phyloP scores from a whole-genome alignment of 2,329 filamentous ascomycete species.

The Pseudocercospora cruenta region DNA sequence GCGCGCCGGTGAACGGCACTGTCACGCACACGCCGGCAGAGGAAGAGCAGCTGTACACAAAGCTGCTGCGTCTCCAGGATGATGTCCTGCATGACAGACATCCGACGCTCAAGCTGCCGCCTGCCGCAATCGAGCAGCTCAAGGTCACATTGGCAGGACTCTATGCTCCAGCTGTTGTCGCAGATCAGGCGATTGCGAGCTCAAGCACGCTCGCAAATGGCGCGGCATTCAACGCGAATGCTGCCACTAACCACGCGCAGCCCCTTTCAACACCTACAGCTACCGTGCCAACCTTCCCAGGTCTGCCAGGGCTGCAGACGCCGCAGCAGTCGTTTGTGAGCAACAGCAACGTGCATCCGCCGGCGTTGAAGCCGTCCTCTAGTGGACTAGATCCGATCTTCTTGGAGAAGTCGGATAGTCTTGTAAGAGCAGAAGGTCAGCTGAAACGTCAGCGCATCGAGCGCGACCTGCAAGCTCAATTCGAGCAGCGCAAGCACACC shows the following conservation, averaged over 20 bases:
- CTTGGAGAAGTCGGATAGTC: conserved; percentile 81
- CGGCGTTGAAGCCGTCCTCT: conserved; percentile 25
- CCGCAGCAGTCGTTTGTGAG: conserved; percentile 12
- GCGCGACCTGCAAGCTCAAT: conserved; percentile 73
- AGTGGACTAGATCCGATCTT: conserved; percentile 77
- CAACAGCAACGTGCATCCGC: conserved; percentile 17
- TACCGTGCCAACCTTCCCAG: conserved; percentile 14
- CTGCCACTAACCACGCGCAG: conserved; percentile 31
- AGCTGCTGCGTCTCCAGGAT: conserved; percentile 80
- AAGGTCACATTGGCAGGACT: conserved; percentile 27
- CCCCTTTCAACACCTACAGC: conserved; percentile 16
- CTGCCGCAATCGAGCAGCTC: conserved; percentile 52
- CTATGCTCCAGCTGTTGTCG: conserved; percentile 13
- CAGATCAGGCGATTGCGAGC: conserved; percentile 15
- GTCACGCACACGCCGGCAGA: conserved; percentile 32
- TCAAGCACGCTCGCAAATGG: conserved; percentile 22
- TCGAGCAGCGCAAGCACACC: conserved; percentile 64
- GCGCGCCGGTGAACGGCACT: conserved; percentile 23
- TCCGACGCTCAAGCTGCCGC: conserved; percentile 62
- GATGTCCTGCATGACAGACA: conserved; percentile 78
- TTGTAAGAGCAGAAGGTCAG: conserved; percentile 79
- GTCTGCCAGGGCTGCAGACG: conserved; percentile 31
- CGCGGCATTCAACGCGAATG: conserved; percentile 26
- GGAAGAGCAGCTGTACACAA: conserved; percentile 62
- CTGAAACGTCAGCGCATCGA: conserved; percentile 82